phyloP scores from a whole-genome alignment of 2,329 filamentous ascomycete species.

The Cladophialophora yegresii region DNA sequence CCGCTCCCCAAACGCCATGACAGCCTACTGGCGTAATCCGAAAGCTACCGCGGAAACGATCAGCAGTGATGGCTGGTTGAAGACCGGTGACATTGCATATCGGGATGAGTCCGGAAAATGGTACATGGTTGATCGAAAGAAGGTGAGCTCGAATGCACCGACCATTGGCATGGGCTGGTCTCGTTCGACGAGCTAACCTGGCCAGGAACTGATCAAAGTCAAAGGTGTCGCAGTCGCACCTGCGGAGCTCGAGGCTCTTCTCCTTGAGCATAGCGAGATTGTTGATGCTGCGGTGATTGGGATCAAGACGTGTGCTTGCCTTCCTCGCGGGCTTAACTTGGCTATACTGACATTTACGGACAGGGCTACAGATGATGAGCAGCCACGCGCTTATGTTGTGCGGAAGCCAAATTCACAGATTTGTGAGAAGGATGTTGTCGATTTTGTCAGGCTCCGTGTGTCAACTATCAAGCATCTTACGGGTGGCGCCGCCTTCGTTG shows the following conservation, averaged over 20 bases:
- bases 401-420: conserved; percentile 43
- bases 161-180: neutral
- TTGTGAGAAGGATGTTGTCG: conserved; percentile 44
- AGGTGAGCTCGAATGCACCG: conserved; percentile 50
- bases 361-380: conserved; percentile 38
- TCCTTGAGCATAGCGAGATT: conserved; percentile 50
- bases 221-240: conserved; percentile 56
- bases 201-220: conserved; percentile 52
- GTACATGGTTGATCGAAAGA: conserved; percentile 90
- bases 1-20: conserved; percentile 72
- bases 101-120: conserved; percentile 78
- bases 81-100: conserved; percentile 92
- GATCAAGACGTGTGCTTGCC: conserved; percentile 41
- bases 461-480: conserved; percentile 51
- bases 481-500: conserved; percentile 50
- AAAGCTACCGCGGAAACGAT: conserved; percentile 79
- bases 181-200: neutral
- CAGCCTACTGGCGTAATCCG: conserved; percentile 79
- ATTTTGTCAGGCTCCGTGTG: conserved; percentile 48
- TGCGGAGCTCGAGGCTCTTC: conserved; percentile 51
- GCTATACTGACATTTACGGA: neutral
- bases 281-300: conserved; percentile 53
- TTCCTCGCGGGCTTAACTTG: neutral
- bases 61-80: conserved; percentile 90
- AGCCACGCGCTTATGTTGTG: conserved; percentile 32